These are phyloP conservation scores for Fusarium decemcellulare DNA, from an alignment of 2,329 filamentous ascomycete species.

Conservation along the genomic window DNA sequence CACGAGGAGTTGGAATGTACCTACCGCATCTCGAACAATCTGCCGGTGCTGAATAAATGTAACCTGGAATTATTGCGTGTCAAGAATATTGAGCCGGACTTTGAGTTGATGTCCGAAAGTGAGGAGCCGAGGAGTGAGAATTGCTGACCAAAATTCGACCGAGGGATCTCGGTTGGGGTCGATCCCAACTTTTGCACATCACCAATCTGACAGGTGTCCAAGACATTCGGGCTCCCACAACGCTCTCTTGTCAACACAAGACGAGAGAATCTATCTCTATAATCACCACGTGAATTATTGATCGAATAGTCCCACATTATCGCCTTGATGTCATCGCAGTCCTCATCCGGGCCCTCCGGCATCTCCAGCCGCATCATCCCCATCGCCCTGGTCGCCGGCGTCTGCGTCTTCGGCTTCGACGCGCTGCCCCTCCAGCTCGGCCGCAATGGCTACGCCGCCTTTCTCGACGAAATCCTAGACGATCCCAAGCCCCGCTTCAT, in stretches of 20 bases:
- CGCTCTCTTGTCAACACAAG: no score
- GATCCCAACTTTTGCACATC: not conserved
- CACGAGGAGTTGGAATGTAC: constrained; percentile 23
- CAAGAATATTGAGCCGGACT: not conserved
- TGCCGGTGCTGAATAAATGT: constrained; percentile 2
- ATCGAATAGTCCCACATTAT: no score
- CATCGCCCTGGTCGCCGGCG: constrained; percentile 26
- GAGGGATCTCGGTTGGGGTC: not conserved
- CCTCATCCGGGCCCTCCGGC: constrained; percentile 13
- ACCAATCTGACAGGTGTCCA: no score
- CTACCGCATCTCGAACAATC: not conserved
- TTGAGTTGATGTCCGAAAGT: not conserved
- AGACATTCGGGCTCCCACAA: no score
- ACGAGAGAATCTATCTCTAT: no score
- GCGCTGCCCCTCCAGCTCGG: constrained; percentile 39
- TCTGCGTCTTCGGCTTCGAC: constrained; percentile 41
- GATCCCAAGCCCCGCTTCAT: constrained; percentile 37
- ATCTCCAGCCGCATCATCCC: constrained; percentile 24
- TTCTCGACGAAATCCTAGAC: constrained; percentile 24
- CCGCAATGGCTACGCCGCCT: constrained; percentile 40
- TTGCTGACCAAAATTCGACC: constrained; percentile 10
- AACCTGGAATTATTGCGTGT: not conserved
- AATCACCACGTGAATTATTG: no score
- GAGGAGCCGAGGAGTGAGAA: not conserved
- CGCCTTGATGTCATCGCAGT: constrained; percentile 3